Evolutionary conservation across 345 rosid species (phyloP), one percentile per base, ranked within the genome.

Genomic region (Eucalyptus brandiana): DNA sequence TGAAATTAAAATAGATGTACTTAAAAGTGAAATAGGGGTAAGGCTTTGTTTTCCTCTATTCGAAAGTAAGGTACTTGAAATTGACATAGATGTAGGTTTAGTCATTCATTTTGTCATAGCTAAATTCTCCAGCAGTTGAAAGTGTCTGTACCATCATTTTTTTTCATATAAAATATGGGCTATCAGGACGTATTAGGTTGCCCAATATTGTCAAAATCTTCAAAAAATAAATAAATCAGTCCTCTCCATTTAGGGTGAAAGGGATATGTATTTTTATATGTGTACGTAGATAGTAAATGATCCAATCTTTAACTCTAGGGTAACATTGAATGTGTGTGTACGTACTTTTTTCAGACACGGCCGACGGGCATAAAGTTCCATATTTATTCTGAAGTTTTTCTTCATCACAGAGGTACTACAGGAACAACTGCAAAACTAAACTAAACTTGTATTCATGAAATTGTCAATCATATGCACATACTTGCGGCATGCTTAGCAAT

Each of bases 11-110:
- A 24, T 37, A 18, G 40, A 34, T 17, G 80, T 3, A 34, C 62
- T 24, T 56, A 0, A 10, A 56, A 56, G 0, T 56, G 30, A 56
- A 56, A 56, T 37, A 18, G 40, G 10, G 1, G 7, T 0, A 34
- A 0, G 44, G 44, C 26, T 34, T 72, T 34, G 26, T 19, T 0
- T 10, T 72, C 7, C 0, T 72, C 44, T 72, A 19, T 26, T 18
- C 23, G 0, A 34, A 34, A 69, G 44, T 34, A 34, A 34, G 34
- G 0, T 32, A 69, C 12, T 67, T 17, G 44, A 69, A 18, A 32
- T 69, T 69, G 0, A 32, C 6, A 37, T 32, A 0, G 80, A 34
- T 34, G 80, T 16, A 17, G 44, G 24, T 34, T 8, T 18, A 0
- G 44, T 69, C 42, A 69, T 34, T 69, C 42, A 69, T 69, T 69